Conservation (phyloP, 1,139 yeast species). For the Insectozyma bohioensis region DNA sequence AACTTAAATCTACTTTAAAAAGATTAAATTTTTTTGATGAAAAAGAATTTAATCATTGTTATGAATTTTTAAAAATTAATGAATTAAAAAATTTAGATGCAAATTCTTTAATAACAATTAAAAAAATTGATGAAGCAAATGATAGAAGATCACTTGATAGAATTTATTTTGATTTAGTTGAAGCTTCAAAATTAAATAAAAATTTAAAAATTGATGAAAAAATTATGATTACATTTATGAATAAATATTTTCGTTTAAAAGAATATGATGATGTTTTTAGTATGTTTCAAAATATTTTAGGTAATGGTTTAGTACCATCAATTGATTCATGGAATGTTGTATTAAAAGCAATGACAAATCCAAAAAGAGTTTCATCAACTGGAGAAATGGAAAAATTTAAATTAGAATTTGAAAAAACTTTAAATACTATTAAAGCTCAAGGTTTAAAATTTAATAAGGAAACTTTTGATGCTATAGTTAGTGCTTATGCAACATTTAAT, state of each 20-base stretch:
- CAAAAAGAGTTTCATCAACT: slow-evolving; percentile 19
- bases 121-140: slow-evolving; percentile 24
- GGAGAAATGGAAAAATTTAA: slow-evolving; percentile 18
- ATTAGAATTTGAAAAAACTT: slow-evolving; percentile 27
- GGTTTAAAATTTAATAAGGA: slow-evolving; percentile 28
- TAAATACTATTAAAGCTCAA: slow-evolving; percentile 27
- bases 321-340: slow-evolving; percentile 37
- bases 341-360: slow-evolving; percentile 38
- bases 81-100: slow-evolving; percentile 29
- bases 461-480: slow-evolving; percentile 31
- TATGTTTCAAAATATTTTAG: slow-evolving; percentile 34
- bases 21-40: slow-evolving; percentile 11
- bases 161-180: slow-evolving; percentile 26
- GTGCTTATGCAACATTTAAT: slow-evolving; percentile 38
- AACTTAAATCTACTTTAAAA: slow-evolving; percentile 19
- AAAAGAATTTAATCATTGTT: slow-evolving; percentile 7
- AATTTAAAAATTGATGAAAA: slow-evolving; percentile 27
- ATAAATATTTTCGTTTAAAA: slow-evolving; percentile 30
- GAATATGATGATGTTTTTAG: slow-evolving; percentile 32
- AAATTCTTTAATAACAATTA: slow-evolving; percentile 27
- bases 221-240: slow-evolving; percentile 36
- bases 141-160: slow-evolving; percentile 22
- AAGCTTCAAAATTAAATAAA: slow-evolving; percentile 22
- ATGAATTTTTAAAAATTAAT: slow-evolving; percentile 3
- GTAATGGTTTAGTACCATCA: slow-evolving; percentile 29